Base-by-base conservation (phyloP, 371 early-diverging fungal species). In the Mortierella sp. region DNA sequence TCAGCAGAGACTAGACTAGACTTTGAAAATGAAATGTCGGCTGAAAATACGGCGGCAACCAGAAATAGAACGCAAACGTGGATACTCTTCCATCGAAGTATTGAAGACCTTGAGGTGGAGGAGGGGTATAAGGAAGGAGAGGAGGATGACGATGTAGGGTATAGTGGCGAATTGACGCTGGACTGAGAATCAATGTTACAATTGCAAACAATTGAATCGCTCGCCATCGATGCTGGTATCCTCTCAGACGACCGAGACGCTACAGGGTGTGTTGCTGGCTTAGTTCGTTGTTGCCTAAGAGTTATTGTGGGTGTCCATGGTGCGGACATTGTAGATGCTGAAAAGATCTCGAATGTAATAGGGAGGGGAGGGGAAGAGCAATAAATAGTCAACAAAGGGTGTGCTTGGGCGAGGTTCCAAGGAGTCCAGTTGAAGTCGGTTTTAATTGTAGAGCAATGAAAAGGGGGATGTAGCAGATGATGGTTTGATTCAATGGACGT, bases 11-110 rank as follows among this genome's bases (percentile, higher is more conserved):
- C 73, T 4, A 64, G 57, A 61, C 68, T 59, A 59, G 39, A 14
- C 1, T 70, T 66, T 1, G 59, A 65, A 61, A 47, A 40, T n/a
- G 55, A 24, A 32, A 54, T 52, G 40, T 68, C 62, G 58, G 64
- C 54, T 28, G 74, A 74, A 4, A 74, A 30, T 20, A 74, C 2
- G 3, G 39, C 32, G 30, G 49, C 52, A 37, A 72, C 72, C 24
- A 77, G 77, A 72, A 72, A 77, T 68, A 72, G 69, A 37, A 77
- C 45, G 22, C 68, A 57, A 24, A 70, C 22, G 22, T 66, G 63
- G 45, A 73, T 30, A 60, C 37, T 61, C 61, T 22, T 68, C 61
- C 60, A 61, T 52, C 64, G 68, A 47, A 68, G 2, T 8, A 10
- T 26, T 55, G 55, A 55, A 55, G 55, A 55, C 55, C 24, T 55